These are phyloP conservation scores for Lentinula guzmanii DNA, from an alignment of 768 basidiomycete species.

Conservation along the genomic window DNA sequence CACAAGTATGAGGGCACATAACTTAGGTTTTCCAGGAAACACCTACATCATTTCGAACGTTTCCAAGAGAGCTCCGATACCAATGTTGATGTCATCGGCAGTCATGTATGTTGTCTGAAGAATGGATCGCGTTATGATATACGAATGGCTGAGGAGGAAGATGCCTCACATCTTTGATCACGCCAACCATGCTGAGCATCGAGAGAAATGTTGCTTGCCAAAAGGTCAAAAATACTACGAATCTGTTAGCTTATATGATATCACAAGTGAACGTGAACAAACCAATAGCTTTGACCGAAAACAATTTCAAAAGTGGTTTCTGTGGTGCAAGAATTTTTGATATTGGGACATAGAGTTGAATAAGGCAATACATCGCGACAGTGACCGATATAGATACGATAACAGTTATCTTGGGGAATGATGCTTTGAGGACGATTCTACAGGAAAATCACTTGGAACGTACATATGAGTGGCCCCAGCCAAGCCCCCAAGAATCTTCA, in stretches of 20 bases:
- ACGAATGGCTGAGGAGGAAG: background rate
- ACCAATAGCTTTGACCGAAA: conserved; percentile 73
- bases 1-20: conserved; percentile 8
- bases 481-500: conserved; percentile 60
- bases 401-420: conserved; percentile 38
- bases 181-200: conserved; percentile 46
- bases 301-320: conserved; percentile 60
- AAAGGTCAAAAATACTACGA: conserved; percentile 63
- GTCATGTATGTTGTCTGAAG: conserved; percentile 62
- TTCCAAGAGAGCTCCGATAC: conserved; percentile 60
- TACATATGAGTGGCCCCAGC: conserved; percentile 68
- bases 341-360: conserved; percentile 64
- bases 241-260: background rate
- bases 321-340: conserved; percentile 47
- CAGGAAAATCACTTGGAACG: conserved; percentile 11
- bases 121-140: background rate
- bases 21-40: background rate
- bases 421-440: background rate
- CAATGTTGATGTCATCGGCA: conserved; percentile 66
- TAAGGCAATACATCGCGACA: conserved; percentile 71
- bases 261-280: conserved; percentile 11
- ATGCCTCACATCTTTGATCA: conserved; percentile 54
- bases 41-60: conserved; percentile 74
- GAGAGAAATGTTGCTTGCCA: conserved; percentile 68
- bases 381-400: conserved; percentile 68